These are phyloP conservation scores for Spiraea crenata DNA, from an alignment of 331 rosid genomes.

Conservation along the genomic window DNA sequence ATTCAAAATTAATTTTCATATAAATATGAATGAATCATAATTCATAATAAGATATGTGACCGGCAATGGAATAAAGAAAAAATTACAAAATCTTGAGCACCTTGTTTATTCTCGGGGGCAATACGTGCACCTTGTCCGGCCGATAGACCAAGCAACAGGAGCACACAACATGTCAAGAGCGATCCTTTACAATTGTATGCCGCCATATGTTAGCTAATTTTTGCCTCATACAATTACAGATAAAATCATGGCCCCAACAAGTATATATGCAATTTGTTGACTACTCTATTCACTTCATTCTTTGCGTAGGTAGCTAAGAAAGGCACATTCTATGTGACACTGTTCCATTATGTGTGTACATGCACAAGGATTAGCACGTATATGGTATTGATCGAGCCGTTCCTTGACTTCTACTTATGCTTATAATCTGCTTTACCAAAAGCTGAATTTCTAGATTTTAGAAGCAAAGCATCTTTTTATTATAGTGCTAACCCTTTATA, in stretches of 20 bases:
- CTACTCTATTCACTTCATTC: constrained; percentile 30
- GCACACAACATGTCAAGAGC: constrained; percentile 27
- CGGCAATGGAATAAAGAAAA: not conserved
- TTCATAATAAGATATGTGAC: not conserved
- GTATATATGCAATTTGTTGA: constrained; percentile 5
- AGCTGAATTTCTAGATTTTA: constrained; percentile 18
- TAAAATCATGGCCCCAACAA: not conserved
- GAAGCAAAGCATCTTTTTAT: constrained; percentile 34
- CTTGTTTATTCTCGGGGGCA: constrained; percentile 36
- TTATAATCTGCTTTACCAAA: constrained; percentile 8
- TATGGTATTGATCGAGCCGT: constrained; percentile 2
- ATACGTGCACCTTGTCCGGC: constrained; percentile 36
- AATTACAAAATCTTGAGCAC: constrained; percentile 11
- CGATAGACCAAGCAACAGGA: constrained; percentile 39
- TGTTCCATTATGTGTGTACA: not conserved
- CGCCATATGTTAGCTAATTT: constrained; percentile 18
- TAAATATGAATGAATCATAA: too few relatives aligned
- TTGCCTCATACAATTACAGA: constrained; percentile 1
- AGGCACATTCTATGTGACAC: constrained; percentile 34
- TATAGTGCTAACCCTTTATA: not conserved
- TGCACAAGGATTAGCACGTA: not conserved
- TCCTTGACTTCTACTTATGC: constrained; percentile 45
- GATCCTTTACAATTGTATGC: constrained; percentile 15
- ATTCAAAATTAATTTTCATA: not conserved
- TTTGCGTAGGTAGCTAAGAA: constrained; percentile 44